Percentiles rank a stretch among this genome's conserved stretches.
Evolutionary conservation across 441 rosid genomes (phyloP).

Genomic region (Pelargonium cotyledonis): DNA sequence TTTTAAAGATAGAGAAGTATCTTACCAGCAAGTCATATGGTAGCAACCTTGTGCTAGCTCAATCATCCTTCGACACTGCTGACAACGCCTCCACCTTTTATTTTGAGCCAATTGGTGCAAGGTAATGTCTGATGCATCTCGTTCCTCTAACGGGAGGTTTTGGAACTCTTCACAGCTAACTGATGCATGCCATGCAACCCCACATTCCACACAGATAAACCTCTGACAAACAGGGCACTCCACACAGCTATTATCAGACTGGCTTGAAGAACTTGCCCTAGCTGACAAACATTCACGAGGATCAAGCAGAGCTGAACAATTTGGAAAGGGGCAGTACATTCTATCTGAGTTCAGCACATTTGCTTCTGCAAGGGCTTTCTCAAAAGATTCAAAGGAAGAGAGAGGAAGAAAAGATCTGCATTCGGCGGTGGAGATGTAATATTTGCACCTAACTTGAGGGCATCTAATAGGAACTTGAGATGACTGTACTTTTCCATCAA

Average conservation of each 20-base stretch:
- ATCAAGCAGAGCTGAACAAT: constrained; percentile 77
- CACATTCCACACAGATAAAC: constrained; percentile 74
- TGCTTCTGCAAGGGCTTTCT: constrained; percentile 61
- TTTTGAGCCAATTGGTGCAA: constrained; percentile 74
- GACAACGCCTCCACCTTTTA: constrained; percentile 92
- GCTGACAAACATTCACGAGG: constrained; percentile 60
- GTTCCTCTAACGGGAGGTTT: constrained; percentile 70
- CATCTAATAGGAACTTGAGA: constrained; percentile 78
- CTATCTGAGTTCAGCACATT: constrained; percentile 43
- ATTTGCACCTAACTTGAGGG: constrained; percentile 80
- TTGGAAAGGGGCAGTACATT: constrained; percentile 82
- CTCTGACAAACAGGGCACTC: constrained; percentile 86
- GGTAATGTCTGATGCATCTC: constrained; percentile 71
- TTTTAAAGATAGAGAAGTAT: constrained; percentile 29
- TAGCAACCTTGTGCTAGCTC: constrained; percentile 86
- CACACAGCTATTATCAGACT: constrained; percentile 55
- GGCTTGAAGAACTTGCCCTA: constrained; percentile 72
- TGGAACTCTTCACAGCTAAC: constrained; percentile 84
- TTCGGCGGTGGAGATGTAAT: constrained; percentile 49
- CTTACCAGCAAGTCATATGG: constrained; percentile 95
- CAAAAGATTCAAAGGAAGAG: constrained; percentile 47
- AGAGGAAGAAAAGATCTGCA: constrained; percentile 72
- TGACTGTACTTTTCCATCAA: constrained; percentile 68
- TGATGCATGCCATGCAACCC: constrained; percentile 89
- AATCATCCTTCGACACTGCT: constrained; percentile 85